Percentiles rank a stretch among this genome's conserved stretches.
These are phyloP conservation scores for Echeveria elegans DNA, from an alignment of 164 flowering plant species.

Conservation along the genomic window DNA sequence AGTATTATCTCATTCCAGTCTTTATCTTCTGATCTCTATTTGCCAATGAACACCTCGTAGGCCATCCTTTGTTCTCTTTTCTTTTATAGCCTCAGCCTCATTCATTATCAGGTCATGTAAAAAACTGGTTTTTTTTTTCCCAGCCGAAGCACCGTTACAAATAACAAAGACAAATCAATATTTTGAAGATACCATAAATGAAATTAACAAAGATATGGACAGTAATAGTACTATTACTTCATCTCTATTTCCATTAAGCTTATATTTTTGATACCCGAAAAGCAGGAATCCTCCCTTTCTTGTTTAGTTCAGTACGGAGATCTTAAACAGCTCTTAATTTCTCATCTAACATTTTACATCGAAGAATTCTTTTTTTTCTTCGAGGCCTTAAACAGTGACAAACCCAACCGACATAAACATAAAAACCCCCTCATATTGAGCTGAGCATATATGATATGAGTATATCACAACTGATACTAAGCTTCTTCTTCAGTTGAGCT, in stretches of 20 bases:
- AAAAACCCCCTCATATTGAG: not conserved
- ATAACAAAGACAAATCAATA: not conserved
- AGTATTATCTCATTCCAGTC: not conserved
- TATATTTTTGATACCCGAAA: slow-evolving; percentile 1
- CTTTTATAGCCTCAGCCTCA: slow-evolving; percentile 1
- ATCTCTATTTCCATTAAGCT: not conserved
- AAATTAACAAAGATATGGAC: not conserved
- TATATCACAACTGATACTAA: not conserved
- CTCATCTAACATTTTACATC: slow-evolving; percentile 5
- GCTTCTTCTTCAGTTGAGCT: not conserved
- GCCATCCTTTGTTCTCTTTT: not conserved
- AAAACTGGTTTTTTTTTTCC: not conserved
- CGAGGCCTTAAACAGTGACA: not conserved
- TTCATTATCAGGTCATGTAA: not conserved
- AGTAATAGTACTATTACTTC: not conserved
- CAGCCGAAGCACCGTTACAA: not conserved
- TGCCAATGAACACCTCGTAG: slow-evolving; percentile 1
- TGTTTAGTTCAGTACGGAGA: not conserved
- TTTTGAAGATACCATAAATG: not conserved
- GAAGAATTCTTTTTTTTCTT: slow-evolving; percentile 1
- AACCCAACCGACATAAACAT: not conserved
- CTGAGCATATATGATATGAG: not conserved
- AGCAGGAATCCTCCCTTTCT: not conserved
- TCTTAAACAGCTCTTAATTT: not conserved
- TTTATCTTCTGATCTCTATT: not conserved